Evolutionary conservation across 2,329 filamentous ascomycete species (phyloP).

Genomic region (Fusarium secorum): DNA sequence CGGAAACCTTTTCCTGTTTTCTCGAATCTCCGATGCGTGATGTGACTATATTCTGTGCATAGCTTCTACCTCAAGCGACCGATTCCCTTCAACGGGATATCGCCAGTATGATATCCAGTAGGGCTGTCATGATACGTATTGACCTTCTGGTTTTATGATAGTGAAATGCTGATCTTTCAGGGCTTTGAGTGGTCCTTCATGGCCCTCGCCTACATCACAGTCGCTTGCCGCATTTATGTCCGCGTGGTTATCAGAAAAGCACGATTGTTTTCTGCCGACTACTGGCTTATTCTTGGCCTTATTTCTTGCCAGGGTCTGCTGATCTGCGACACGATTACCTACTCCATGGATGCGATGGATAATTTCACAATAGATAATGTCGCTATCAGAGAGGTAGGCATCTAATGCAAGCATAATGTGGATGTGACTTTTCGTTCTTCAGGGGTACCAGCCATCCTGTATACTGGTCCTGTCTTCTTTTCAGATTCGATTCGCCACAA

Average conservation of each 20-base stretch:
- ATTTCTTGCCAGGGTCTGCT: neutral
- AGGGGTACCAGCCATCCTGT: accelerated
- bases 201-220: neutral
- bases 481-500: conserved; percentile 2
- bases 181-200: conserved; percentile 9
- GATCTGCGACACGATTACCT: conserved; percentile 1
- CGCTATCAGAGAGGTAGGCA: neutral
- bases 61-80: no score
- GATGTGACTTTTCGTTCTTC: accelerated
- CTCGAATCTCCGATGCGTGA: neutral
- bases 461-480: accelerated
- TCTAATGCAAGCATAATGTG: accelerated
- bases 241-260: neutral
- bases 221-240: conserved; percentile 4
- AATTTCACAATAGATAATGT: conserved; percentile 1
- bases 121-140: neutral
- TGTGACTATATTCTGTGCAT: no score
- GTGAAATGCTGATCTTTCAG: neutral
- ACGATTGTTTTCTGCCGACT: neutral
- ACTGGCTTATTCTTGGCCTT: neutral
- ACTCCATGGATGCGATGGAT: conserved; percentile 1
- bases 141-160: accelerated
- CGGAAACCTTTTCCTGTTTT: neutral
- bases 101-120: conserved; percentile 2
- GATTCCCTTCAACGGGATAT: neutral